Evolutionary conservation across 2,329 filamentous ascomycete genomes (phyloP).

Genomic region (Hymenoscyphus fraxineus): DNA sequence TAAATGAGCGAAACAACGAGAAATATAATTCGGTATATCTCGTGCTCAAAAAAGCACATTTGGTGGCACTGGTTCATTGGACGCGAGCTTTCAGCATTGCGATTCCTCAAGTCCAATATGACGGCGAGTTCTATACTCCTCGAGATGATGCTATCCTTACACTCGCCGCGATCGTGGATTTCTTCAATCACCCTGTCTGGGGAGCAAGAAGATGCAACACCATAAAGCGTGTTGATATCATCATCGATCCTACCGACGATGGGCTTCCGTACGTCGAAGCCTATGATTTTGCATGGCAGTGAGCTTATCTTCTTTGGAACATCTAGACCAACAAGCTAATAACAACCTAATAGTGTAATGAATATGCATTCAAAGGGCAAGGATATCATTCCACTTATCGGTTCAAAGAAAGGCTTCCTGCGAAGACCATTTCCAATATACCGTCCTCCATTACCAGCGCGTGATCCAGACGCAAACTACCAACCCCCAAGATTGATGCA

Average conservation of each 20-base stretch:
- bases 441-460: constrained; percentile 4
- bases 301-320: neutral
- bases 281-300: constrained; percentile 10
- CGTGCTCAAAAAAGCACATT: constrained; percentile 6
- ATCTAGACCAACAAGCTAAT: neutral
- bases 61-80: neutral
- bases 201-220: constrained; percentile 1
- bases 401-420: neutral
- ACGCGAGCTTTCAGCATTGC: neutral
- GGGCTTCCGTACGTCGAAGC: neutral
- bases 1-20: constrained; percentile 3
- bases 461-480: neutral
- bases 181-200: constrained; percentile 12
- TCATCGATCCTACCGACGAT: constrained; percentile 3
- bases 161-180: constrained; percentile 5
- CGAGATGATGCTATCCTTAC: constrained; percentile 11
- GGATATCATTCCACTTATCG: neutral
- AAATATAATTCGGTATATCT: constrained; percentile 6
- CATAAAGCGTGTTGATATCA: constrained; percentile 6
- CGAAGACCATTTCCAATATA: constrained; percentile 3
- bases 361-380: neutral
- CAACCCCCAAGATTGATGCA: neutral
- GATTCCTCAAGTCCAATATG: constrained; percentile 9
- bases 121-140: constrained; percentile 3
- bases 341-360: constrained; percentile 2